These are phyloP conservation scores for Xanthoparmelia taractica DNA, from an alignment of 495 filamentous ascomycete genomes.

Conservation along the genomic window DNA sequence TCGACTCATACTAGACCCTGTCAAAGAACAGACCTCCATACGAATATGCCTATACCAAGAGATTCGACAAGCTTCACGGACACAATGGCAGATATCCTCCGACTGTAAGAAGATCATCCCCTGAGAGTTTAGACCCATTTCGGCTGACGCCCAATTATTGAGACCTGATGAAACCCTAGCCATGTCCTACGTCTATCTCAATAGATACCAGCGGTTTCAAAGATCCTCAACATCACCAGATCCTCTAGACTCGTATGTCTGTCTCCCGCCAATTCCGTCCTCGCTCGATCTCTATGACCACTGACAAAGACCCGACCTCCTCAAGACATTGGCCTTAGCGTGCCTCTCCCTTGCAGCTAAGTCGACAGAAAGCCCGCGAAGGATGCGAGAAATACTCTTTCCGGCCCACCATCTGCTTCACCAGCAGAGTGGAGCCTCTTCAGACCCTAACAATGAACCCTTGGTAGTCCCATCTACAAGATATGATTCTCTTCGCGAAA, in stretches of 20 bases:
- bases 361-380: conserved; percentile 37
- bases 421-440: not conserved
- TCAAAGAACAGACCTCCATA: too few species aligned
- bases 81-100: conserved; percentile 35
- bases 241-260: conserved; percentile 25
- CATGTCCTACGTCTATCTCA: conserved; percentile 40
- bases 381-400: conserved; percentile 38
- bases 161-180: conserved; percentile 37
- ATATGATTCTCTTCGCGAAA: conserved; percentile 37
- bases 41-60: conserved; percentile 17
- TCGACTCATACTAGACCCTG: not conserved
- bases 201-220: conserved; percentile 33
- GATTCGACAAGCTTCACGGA: conserved; percentile 32
- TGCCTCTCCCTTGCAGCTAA: conserved; percentile 39
- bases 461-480: conserved; percentile 34
- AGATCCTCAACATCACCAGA: conserved; percentile 11
- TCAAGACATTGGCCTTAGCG: conserved; percentile 36
- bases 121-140: not conserved
- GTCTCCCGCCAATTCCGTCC: conserved; percentile 19
- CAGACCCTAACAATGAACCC: conserved; percentile 16
- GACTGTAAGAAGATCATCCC: conserved; percentile 27
- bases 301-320: conserved; percentile 2
- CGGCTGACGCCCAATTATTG: not conserved
- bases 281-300: not conserved
- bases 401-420: conserved; percentile 38